These are phyloP conservation scores for Cicer pinnatifidum DNA, from an alignment of 306 rosid genomes.

Conservation along the genomic window DNA sequence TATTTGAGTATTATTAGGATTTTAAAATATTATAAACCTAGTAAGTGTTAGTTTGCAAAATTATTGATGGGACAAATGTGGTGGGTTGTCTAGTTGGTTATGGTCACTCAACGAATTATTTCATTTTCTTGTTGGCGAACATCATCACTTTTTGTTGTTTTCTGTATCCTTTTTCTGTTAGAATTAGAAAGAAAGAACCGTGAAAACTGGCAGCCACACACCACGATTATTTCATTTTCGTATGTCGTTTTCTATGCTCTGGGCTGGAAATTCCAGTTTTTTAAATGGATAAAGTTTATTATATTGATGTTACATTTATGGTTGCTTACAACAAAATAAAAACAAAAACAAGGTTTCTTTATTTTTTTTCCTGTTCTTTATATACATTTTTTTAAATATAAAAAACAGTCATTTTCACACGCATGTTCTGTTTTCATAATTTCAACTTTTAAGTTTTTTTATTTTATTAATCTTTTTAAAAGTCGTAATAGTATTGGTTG, in stretches of 20 bases:
- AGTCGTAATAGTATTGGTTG: not conserved
- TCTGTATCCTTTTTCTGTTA: not conserved
- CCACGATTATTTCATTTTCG: conserved; percentile 9
- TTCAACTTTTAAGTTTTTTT: not conserved
- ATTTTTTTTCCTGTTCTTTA: not conserved
- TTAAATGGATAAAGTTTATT: not conserved
- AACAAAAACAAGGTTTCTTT: not conserved
- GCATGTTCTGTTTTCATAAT: conserved; percentile 10
- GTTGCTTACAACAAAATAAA: not conserved
- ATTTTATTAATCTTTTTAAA: not conserved
- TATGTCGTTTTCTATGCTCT: conserved; percentile 31
- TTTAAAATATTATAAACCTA: too few species aligned
- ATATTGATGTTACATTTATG: conserved; percentile 5
- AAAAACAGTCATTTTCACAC: conserved; percentile 1
- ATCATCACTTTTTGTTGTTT: conserved; percentile 11
- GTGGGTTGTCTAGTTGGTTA: conserved; percentile 24
- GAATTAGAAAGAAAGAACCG: conserved; percentile 20
- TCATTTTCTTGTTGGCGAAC: conserved; percentile 35
- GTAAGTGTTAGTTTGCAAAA: not conserved
- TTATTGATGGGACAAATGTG: conserved; percentile 4
- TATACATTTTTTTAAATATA: too few species aligned
- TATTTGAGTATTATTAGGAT: too few species aligned
- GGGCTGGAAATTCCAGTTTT: conserved; percentile 15
- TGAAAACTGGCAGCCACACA: conserved; percentile 27
- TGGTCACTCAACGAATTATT: not conserved